These are phyloP conservation scores for Mycena albidolilacea DNA, from an alignment of 768 basidiomycete genomes.

Conservation along the genomic window DNA sequence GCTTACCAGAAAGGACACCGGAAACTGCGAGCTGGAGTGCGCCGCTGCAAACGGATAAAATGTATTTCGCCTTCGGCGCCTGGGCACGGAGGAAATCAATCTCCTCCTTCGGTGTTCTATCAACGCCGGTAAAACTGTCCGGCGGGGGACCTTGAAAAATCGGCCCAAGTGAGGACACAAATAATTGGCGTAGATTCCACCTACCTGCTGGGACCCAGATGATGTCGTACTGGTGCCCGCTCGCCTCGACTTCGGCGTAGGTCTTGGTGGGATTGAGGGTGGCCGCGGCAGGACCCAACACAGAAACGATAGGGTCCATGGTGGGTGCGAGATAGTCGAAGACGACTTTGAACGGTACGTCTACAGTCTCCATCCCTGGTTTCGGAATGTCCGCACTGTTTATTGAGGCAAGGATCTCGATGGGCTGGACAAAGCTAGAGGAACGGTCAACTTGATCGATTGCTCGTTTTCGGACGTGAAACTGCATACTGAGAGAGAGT, in stretches of 20 bases:
- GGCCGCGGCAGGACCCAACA: slow-evolving; percentile 20
- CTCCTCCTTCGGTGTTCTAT: slow-evolving; percentile 40
- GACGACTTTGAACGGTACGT: slow-evolving; percentile 36
- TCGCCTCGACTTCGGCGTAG: slow-evolving; percentile 39
- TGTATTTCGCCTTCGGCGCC: slow-evolving; percentile 47
- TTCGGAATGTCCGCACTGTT: slow-evolving; percentile 25
- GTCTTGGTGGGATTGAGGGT: slow-evolving; percentile 43
- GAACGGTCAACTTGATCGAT: background rate
- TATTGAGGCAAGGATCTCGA: slow-evolving; percentile 39
- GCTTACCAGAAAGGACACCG: slow-evolving; percentile 48
- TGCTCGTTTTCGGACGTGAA: background rate
- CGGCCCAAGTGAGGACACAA: background rate
- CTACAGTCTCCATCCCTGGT: background rate
- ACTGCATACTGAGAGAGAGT: slow-evolving; percentile 31
- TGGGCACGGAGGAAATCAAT: slow-evolving; percentile 45
- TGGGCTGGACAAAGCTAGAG: slow-evolving; percentile 39
- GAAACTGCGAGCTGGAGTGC: slow-evolving; percentile 48
- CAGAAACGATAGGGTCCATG: slow-evolving; percentile 39
- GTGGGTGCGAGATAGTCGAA: slow-evolving; percentile 43
- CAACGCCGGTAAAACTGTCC: slow-evolving; percentile 22
- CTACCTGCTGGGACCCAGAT: slow-evolving; percentile 47
- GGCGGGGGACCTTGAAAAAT: slow-evolving; percentile 32
- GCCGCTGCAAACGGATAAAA: slow-evolving; percentile 51
- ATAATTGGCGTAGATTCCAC: background rate
- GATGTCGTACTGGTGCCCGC: slow-evolving; percentile 45